phyloP scores from a whole-genome alignment of 352 stramenopile genomes.

The Phytophthora fragariaefolia region DNA sequence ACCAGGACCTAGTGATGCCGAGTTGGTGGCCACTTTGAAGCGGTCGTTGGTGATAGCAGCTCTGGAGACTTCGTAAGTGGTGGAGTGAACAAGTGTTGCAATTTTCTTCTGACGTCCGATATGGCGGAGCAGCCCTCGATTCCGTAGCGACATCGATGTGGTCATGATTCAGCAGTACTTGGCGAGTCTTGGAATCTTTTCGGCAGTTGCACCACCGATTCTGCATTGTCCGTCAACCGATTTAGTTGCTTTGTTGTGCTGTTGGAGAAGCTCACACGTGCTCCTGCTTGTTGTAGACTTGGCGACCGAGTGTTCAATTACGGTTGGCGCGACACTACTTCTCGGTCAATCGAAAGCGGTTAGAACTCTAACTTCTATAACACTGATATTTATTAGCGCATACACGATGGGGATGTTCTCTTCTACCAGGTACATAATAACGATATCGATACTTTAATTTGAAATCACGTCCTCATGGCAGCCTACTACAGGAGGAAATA shows the following conservation, averaged over 20 bases:
- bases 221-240: constrained; percentile 55
- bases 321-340: constrained; percentile 34
- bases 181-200: constrained; percentile 46
- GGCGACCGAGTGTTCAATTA: constrained; percentile 58
- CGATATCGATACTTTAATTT: too few relatives aligned
- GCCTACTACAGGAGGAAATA: constrained; percentile 58
- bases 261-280: background rate
- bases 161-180: constrained; percentile 63
- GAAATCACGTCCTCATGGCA: too few relatives aligned
- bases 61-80: constrained; percentile 53
- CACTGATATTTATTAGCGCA: constrained; percentile 33
- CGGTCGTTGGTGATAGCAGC: constrained; percentile 50
- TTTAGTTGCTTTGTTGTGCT: background rate
- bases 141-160: constrained; percentile 68
- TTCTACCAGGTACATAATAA: constrained; percentile 63
- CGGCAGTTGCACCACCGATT: constrained; percentile 41
- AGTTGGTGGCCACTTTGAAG: constrained; percentile 32
- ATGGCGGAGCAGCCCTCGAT: constrained; percentile 49
- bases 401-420: constrained; percentile 71
- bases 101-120: background rate
- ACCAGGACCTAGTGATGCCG: constrained; percentile 12
- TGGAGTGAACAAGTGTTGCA: background rate
- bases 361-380: too few relatives aligned
- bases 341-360: too few relatives aligned
- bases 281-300: constrained; percentile 46